Base-by-base conservation (phyloP, 1,139 yeast species). In the Saccharomyces hybrid region DNA sequence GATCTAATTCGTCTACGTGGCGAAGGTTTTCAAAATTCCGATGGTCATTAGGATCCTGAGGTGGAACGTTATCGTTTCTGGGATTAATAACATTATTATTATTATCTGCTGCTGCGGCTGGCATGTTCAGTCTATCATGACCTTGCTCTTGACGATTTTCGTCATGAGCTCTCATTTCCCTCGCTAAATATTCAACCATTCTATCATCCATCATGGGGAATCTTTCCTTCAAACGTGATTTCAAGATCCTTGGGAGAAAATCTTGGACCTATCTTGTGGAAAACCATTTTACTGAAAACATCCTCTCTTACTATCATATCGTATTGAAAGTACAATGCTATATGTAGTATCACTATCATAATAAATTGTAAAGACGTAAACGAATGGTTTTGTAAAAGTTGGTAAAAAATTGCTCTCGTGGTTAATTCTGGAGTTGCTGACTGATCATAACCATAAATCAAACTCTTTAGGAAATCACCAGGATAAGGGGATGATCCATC, bases 291-390 rank as follows among this genome's bases (percentile, higher is more conserved):
- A 46, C 74, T 68, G 65, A 83, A 84, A 0, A 88, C 88, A 50
- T 82, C 82, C 65, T 85, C 93, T 53, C 83, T 72, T 0, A 81
- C 80, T n/a, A 85, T 85, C 82, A 86, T 82, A 62, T 84, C 90
- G 64, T 83, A 85, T 57, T 80, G 83, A 46, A 82, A 73, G 63
- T 81, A 80, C 7, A 82, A 58, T 2, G 82, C 79, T 29, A 79
- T 63, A 56, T 76, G 78, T 34, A 79, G 69, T 5, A 74, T 61
- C 5, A 80, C 66, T 27, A 75, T 73, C 47, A 76, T 53, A 1
- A 62, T 25, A 4, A 71, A 59, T 27, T 67, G 69, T 9, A 61
- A 34, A 1, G 64, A 38, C 0, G 74, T 62, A 38, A 62, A 63
- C 27, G 62, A 50, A 49, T 63, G 63, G 16, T 62, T 60, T 5